A percentile compares a stretch with the other conserved stretches of the same genome.
These are phyloP conservation scores for Calonectria crousiana DNA, from an alignment of 2,329 filamentous ascomycete genomes.

Conservation along the genomic window DNA sequence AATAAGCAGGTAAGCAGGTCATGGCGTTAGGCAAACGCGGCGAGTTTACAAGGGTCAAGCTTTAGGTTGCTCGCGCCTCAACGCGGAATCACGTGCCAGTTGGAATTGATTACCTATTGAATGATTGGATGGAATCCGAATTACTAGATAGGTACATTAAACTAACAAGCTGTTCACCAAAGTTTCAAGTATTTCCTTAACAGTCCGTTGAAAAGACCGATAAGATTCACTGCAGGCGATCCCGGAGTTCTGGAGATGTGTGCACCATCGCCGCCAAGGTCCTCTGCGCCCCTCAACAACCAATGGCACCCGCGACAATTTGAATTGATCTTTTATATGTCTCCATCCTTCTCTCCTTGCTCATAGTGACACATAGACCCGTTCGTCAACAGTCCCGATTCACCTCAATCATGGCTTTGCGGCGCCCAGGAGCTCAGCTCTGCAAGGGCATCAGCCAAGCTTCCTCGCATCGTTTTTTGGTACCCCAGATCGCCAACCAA, in stretches of 20 bases:
- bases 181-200: slow-evolving; percentile 12
- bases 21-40: slow-evolving; percentile 50
- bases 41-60: slow-evolving; percentile 36
- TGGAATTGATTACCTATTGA: slow-evolving; percentile 33
- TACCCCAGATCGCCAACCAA: slow-evolving; percentile 48
- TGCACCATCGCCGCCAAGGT: slow-evolving; percentile 44
- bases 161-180: background rate
- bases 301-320: slow-evolving; percentile 34
- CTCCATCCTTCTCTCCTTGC: slow-evolving; percentile 1
- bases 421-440: slow-evolving; percentile 47
- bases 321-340: slow-evolving; percentile 17
- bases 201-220: slow-evolving; percentile 34
- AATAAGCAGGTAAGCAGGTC: slow-evolving; percentile 35
- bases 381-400: background rate
- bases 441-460: slow-evolving; percentile 42
- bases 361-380: background rate
- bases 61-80: slow-evolving; percentile 6
- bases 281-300: slow-evolving; percentile 36
- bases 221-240: slow-evolving; percentile 40
- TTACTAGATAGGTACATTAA: slow-evolving; percentile 31
- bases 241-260: slow-evolving; percentile 37
- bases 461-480: slow-evolving; percentile 42
- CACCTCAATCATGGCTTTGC: slow-evolving; percentile 46
- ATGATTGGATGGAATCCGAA: slow-evolving; percentile 40
- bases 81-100: slow-evolving; percentile 49